Evolutionary conservation across 202 grass and related monocot genomes (phyloP).

Genomic region (Eragrostis tef): DNA sequence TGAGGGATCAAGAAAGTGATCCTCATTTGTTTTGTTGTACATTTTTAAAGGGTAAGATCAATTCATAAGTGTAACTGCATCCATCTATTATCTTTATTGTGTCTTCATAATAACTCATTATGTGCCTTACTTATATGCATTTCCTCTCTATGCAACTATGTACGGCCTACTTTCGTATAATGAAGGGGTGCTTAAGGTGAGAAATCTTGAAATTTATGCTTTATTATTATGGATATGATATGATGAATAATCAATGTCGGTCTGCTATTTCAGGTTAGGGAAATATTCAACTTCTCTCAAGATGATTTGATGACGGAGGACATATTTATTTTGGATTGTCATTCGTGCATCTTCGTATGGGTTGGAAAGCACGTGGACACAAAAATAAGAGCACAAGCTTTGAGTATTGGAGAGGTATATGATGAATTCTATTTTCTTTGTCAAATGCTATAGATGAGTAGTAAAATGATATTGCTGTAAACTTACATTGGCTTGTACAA

Average conservation of each 20-base stretch:
- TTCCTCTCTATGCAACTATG: conserved; percentile 40
- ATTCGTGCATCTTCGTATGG: conserved; percentile 84
- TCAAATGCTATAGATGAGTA: conserved; percentile 31
- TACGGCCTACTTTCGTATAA: conserved; percentile 41
- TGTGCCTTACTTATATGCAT: conserved; percentile 41
- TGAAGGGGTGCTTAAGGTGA: conserved; percentile 94
- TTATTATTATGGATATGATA: conserved; percentile 26
- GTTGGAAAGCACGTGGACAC: conserved; percentile 79
- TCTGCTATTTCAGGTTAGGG: conserved; percentile 73
- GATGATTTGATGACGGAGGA: conserved; percentile 99
- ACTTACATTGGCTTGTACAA: conserved; percentile 9
- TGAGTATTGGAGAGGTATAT: conserved; percentile 87
- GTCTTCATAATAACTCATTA: conserved; percentile 30
- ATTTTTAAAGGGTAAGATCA: conserved; percentile 75
- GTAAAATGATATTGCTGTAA: background rate
- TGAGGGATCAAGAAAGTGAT: conserved; percentile 82
- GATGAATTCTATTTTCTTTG: conserved; percentile 32
- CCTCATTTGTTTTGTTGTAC: conserved; percentile 87
- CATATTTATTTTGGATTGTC: conserved; percentile 90
- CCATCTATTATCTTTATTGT: conserved; percentile 23
- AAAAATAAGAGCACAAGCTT: conserved; percentile 75
- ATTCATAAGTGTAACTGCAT: conserved; percentile 17
- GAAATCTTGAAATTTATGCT: conserved; percentile 41
- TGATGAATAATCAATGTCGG: conserved; percentile 28
- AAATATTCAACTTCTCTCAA: conserved; percentile 97